These are phyloP conservation scores for Discostella stelligeroides DNA, from an alignment of 108 stramenopile species.

Conservation along the genomic window DNA sequence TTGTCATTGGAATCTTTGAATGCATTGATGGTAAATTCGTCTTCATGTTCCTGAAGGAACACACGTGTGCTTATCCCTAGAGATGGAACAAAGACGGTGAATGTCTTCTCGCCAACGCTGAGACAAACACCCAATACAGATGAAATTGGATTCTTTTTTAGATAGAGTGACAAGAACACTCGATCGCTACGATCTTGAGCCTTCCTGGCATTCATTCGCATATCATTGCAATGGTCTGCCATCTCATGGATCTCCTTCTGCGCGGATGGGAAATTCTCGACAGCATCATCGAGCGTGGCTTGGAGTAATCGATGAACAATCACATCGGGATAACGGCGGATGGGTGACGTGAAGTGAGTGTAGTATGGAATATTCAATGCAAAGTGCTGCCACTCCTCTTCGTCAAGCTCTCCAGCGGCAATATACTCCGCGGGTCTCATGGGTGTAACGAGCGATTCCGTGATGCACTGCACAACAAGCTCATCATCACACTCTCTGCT, in stretches of 20 bases:
- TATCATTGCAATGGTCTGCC: slow-evolving; percentile 88
- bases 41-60: slow-evolving; percentile 78
- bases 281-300: slow-evolving; percentile 83
- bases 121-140: slow-evolving; percentile 70
- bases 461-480: slow-evolving; percentile 79
- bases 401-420: slow-evolving; percentile 71
- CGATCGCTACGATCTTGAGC: slow-evolving; percentile 89
- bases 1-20: slow-evolving; percentile 40
- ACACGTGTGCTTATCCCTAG: slow-evolving; percentile 69
- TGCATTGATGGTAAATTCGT: slow-evolving; percentile 57
- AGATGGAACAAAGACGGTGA: slow-evolving; percentile 81
- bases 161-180: slow-evolving; percentile 85
- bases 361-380: slow-evolving; percentile 98
- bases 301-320: slow-evolving; percentile 92
- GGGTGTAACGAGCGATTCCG: slow-evolving; percentile 84
- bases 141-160: slow-evolving; percentile 66
- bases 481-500: slow-evolving; percentile 72
- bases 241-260: slow-evolving; percentile 56
- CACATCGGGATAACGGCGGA: slow-evolving; percentile 95
- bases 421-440: slow-evolving; percentile 93
- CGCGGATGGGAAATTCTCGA: slow-evolving; percentile 58
- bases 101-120: slow-evolving; percentile 81
- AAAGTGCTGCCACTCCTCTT: slow-evolving; percentile 83
- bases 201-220: slow-evolving; percentile 83
- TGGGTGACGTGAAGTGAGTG: slow-evolving; percentile 97